Conservation (phyloP, 306 rosid genomes). For the Hippophae gyantsensis region DNA sequence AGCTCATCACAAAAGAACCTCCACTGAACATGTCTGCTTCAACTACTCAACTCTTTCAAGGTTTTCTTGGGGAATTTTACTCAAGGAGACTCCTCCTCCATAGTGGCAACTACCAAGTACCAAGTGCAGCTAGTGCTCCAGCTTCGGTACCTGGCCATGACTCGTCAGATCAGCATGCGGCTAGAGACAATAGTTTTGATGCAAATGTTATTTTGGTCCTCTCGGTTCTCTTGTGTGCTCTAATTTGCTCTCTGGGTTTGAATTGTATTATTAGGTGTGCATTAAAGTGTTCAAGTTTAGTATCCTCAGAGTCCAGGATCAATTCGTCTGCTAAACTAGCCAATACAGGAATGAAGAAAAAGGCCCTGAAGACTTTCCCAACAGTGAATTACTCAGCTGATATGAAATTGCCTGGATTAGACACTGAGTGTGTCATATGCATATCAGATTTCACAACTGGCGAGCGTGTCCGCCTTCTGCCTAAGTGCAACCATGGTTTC, state of each 20-base stretch:
- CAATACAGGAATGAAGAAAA: constrained; percentile 59
- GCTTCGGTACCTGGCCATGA: constrained; percentile 12
- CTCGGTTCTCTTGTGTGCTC: constrained; percentile 75
- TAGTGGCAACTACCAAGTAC: constrained; percentile 27
- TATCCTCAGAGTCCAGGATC: constrained; percentile 17
- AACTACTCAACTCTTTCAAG: constrained; percentile 23
- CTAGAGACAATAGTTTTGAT: constrained; percentile 41
- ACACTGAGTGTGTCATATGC: constrained; percentile 36
- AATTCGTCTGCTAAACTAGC: constrained; percentile 10
- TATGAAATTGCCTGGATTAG: constrained; percentile 40
- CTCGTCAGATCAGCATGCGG: constrained; percentile 19
- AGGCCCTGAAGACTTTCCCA: constrained; percentile 66
- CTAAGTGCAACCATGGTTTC: constrained; percentile 18
- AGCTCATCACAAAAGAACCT: background rate
- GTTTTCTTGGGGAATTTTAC: constrained; percentile 27
- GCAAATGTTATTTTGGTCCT: constrained; percentile 92
- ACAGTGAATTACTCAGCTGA: constrained; percentile 47
- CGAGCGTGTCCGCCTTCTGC: constrained; percentile 10
- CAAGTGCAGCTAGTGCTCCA: constrained; percentile 26
- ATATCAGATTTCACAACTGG: constrained; percentile 8
- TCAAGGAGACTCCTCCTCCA: constrained; percentile 63
- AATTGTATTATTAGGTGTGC: constrained; percentile 79
- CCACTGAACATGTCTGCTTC: constrained; percentile 35
- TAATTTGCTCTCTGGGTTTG: constrained; percentile 70
- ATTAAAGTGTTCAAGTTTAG: constrained; percentile 51